Conservation (phyloP, 1,284 basidiomycete genomes). For the Irpex rosettiformis region DNA sequence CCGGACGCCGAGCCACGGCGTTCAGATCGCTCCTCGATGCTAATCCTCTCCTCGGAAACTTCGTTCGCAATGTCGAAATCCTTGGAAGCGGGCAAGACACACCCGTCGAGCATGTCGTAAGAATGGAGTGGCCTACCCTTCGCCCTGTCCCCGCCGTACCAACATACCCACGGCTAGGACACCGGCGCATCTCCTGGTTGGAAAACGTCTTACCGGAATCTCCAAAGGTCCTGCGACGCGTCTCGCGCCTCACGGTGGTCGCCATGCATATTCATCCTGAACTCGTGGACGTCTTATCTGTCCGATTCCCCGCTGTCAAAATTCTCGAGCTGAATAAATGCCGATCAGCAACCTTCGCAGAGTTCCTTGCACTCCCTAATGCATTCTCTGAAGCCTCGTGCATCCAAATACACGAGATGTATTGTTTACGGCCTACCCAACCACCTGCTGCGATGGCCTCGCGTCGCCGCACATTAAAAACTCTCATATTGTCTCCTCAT, state of each 20-base stretch:
- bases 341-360: conserved; percentile 20
- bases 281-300: conserved; percentile 10
- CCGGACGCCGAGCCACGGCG: conserved; percentile 14
- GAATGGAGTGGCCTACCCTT: conserved; percentile 21
- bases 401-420: conserved; percentile 7
- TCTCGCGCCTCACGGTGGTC: conserved; percentile 13
- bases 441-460: not conserved
- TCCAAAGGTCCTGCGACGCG: conserved; percentile 6
- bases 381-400: conserved; percentile 13
- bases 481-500: conserved; percentile 20
- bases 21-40: conserved; percentile 17
- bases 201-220: conserved; percentile 14
- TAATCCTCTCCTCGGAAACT: conserved; percentile 13
- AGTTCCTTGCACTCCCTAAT: conserved; percentile 16
- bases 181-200: conserved; percentile 8
- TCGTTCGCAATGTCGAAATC: conserved; percentile 21
- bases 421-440: conserved; percentile 7
- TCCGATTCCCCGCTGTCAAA: conserved; percentile 13
- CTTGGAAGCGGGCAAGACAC: conserved; percentile 11
- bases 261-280: conserved; percentile 9
- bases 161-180: not conserved
- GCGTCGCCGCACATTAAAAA: conserved; percentile 11
- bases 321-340: conserved; percentile 20
- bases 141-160: not conserved
- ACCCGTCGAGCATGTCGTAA: conserved; percentile 8